A percentile compares a stretch with the other conserved stretches of the same genome.
Evolutionary conservation across 116 monocot genomes (phyloP).

Genomic region (Dioscorea cayenensis): DNA sequence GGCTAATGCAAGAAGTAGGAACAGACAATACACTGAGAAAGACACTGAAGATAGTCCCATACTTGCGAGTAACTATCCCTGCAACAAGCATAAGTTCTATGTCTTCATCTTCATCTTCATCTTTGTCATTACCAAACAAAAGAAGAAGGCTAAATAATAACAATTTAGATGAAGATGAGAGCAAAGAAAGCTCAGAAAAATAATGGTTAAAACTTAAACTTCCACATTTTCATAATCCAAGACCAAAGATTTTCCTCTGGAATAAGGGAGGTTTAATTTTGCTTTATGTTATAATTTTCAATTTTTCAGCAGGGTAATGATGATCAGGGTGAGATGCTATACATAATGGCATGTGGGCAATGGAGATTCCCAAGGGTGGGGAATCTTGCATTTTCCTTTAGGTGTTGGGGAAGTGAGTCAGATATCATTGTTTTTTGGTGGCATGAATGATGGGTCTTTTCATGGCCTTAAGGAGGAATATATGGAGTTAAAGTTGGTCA

Average conservation of each 20-base stretch:
- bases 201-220: too few species aligned
- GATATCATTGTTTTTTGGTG: slow-evolving; percentile 4
- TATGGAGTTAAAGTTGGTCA: neutral
- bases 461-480: neutral
- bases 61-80: slow-evolving; percentile 22
- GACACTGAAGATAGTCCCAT: slow-evolving; percentile 14
- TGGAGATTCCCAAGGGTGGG: slow-evolving; percentile 38
- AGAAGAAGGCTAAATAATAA: slow-evolving; percentile 47
- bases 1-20: slow-evolving; percentile 36
- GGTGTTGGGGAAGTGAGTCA: neutral
- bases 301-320: slow-evolving; percentile 13
- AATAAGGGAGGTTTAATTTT: slow-evolving; percentile 30
- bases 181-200: slow-evolving; percentile 5
- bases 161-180: slow-evolving; percentile 16
- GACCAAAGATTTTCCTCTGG: slow-evolving; percentile 44
- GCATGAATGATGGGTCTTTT: slow-evolving; percentile 10
- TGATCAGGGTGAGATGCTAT: slow-evolving; percentile 19
- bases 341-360: slow-evolving; percentile 9
- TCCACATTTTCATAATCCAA: neutral
- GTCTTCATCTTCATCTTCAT: slow-evolving; percentile 23
- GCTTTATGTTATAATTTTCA: neutral
- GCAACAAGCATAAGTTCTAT: slow-evolving; percentile 1
- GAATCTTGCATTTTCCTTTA: slow-evolving; percentile 12
- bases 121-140: slow-evolving; percentile 23
- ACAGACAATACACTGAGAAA: slow-evolving; percentile 12